These are phyloP conservation scores for Monosporozyma aerobia DNA, from an alignment of 805 yeast genomes.

Conservation along the genomic window DNA sequence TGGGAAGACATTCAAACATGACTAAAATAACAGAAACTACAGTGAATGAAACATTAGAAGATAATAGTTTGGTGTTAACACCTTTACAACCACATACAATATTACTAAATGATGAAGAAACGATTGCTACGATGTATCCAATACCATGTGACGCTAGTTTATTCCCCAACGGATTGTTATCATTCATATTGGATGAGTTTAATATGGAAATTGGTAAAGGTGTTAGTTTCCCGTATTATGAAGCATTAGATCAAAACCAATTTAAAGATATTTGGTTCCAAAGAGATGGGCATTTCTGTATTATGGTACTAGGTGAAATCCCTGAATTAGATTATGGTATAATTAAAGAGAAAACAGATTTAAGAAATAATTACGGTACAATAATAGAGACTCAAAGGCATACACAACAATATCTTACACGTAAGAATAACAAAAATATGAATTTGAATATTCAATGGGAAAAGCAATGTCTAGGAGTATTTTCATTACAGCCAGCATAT, in stretches of 20 bases:
- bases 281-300: constrained; percentile 38
- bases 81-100: constrained; percentile 58
- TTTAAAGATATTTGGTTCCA: constrained; percentile 80
- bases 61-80: constrained; percentile 3
- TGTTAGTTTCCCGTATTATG: constrained; percentile 79
- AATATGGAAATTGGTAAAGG: constrained; percentile 89
- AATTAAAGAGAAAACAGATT: constrained; percentile 11
- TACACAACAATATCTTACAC: constrained; percentile 16
- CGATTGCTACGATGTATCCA: constrained; percentile 90
- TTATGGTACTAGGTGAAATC: constrained; percentile 70
- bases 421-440: constrained; percentile 23
- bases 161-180: constrained; percentile 68
- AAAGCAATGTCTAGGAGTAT: constrained; percentile 83
- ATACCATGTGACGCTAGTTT: constrained; percentile 46
- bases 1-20: not conserved
- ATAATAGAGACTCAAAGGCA: constrained; percentile 11
- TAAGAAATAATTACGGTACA: constrained; percentile 15
- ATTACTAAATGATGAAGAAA: constrained; percentile 75
- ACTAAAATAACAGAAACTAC: not conserved
- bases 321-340: constrained; percentile 35
- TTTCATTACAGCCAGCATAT: constrained; percentile 75
- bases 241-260: constrained; percentile 62
- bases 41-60: not conserved
- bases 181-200: constrained; percentile 82
- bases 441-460: constrained; percentile 64